Conservation (phyloP, 2,329 filamentous ascomycete species). For the Aspergillus pseudoterreus region DNA sequence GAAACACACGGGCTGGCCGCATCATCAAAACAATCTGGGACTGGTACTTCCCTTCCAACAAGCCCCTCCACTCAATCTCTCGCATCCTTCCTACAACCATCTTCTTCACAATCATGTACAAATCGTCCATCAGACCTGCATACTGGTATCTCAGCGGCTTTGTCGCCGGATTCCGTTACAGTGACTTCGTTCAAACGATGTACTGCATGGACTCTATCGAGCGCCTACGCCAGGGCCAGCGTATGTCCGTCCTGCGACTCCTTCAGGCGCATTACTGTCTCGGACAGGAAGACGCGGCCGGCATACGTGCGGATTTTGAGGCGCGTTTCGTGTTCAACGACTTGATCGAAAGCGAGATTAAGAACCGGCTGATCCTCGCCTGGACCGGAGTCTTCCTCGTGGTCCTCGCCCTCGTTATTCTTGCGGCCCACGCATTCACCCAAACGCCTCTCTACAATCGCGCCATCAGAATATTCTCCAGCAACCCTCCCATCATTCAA, state of each 20-base stretch:
- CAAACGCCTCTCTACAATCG: not conserved
- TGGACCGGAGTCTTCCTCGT: conserved; percentile 1
- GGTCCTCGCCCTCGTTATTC: not conserved
- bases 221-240: not conserved
- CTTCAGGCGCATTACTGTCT: conserved; percentile 6
- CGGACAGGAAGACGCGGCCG: conserved; percentile 7
- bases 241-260: not conserved
- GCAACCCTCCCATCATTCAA: too few species aligned
- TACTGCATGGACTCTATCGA: conserved; percentile 5
- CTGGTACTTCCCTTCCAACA: conserved; percentile 12
- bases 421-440: not conserved
- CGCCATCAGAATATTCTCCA: not conserved
- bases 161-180: not conserved
- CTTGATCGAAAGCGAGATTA: conserved; percentile 9
- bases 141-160: conserved; percentile 7
- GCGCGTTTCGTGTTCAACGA: conserved; percentile 4
- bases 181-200: not conserved
- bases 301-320: conserved; percentile 1
- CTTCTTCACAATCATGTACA: not conserved
- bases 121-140: conserved; percentile 2
- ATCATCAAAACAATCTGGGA: not conserved
- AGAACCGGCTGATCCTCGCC: conserved; percentile 4
- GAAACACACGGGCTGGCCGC: not conserved
- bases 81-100: conserved; percentile 3
- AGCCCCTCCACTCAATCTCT: not conserved